Base-by-base conservation (phyloP, 805 yeast species). In the Candida wancherniae region DNA sequence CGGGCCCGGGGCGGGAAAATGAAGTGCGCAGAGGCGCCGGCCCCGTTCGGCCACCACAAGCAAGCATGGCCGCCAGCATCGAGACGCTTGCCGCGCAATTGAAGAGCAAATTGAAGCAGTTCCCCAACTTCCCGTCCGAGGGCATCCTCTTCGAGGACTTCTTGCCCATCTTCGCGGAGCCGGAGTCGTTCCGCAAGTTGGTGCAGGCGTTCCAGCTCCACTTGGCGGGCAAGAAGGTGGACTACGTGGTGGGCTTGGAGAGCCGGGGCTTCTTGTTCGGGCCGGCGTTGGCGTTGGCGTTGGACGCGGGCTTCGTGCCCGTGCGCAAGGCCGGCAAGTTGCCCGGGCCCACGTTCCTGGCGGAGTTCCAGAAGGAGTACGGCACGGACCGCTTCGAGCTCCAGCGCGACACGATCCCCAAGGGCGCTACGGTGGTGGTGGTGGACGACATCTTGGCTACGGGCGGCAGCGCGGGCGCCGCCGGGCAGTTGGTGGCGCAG, bases 361-460 rank as follows among this genome's bases (percentile, higher is more conserved):
- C 86, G 30, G 74, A 73, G 37, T 92, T 79, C 67, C 63, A 70
- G 50, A 92, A 92, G 69, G 99, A 92, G 63, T 92, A 92, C 62
- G 98, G 97, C 53, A 64, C 69, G 39, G 99, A 92, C 62, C 73
- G 65, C 31, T 86, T 92, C 55, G 95, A 87, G 58, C 77, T 92
- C 61, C 98, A 92, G 67, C 67, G 71, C 42, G 88, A 74, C 34
- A 77, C 90, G 21, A 77, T 92, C 45, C 81, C 85, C 44, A 70
- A 71, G 40, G 94, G 90, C 22, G 73, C 94, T 28, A 83, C 73
- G 36, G 92, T 92, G 17, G 66, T 90, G 22, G 73, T 92, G 44
- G 94, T 92, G 22, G 99, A 92, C 61, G 99, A 92, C 54, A 87
- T 92, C 50, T 82, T 92, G 56, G 98, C 98, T 29, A 92, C 98